Base-by-base conservation (phyloP, 2,329 filamentous ascomycete species). In the Cytospora schulzeri region DNA sequence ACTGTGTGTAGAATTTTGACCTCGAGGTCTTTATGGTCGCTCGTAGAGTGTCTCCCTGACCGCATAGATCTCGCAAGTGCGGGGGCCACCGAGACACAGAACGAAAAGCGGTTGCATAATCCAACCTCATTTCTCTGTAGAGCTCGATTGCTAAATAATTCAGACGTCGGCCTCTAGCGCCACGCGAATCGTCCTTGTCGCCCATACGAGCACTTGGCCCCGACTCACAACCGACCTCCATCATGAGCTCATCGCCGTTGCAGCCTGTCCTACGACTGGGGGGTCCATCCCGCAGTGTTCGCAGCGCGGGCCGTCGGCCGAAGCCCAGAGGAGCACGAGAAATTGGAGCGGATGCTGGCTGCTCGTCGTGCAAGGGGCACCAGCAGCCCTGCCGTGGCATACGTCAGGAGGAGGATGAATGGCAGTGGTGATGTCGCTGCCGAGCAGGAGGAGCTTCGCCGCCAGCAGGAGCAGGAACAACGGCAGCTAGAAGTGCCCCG, bases 161-260 rank as follows among this genome's bases (percentile, higher is more conserved):
- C n/a, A 48, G 31, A 35, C 38, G n/a, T 48, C n/a, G 45, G 45
- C 45, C n/a, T 48, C 45, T n/a, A 48, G 45, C 45, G 45, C 45
- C 45, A 48, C 45, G 45, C 45, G 45, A 48, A 14, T 22, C n/a
- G 11, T 22, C 6, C 45, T n/a, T 8, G 45, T 24, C 45, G 45
- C 45, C n/a, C 22, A 22, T 48, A 24, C 45, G 45, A 24, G 33
- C 41, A 3, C 41, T 22, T 45, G 41, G 17, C 41, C 41, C 41
- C 17, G 41, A 22, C 19, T 11, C 41, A 12, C n/a, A 22, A 8
- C 4, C n/a, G 3, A 8, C n/a, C 4, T 2, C 45, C 11, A 48
- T 8, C 45, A 24, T 48, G 45, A 48, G 45, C 45, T 22, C 45
- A 48, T 48, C 45, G 19, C n/a, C 22, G 24, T 4, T 19, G 38